Base-by-base conservation (phyloP, 169 alveolate genomes). In the Plasmodium blacklocki region DNA sequence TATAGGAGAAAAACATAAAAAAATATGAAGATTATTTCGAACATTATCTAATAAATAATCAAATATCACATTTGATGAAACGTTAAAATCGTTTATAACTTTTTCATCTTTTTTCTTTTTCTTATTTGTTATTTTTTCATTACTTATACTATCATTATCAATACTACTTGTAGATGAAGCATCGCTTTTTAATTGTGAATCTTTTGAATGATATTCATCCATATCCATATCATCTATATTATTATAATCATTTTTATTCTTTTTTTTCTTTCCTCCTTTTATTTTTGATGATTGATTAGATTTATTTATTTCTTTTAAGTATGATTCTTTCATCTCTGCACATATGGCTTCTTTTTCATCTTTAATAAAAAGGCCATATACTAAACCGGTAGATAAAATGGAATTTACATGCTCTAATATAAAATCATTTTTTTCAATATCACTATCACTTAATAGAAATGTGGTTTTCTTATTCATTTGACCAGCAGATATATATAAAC, bases 1-100 rank as follows among this genome's bases (percentile, higher is more conserved):
- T 39, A 98, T 98, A 11, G 99, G 99, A 56, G 99, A 97, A 98
- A 98, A 98, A 74, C 99, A 97, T 49, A 98, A 95, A 59, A 97
- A 96, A 63, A 98, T 88, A 89, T 97, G 99, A 78, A 97, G 94
- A 94, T 98, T 97, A 93, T 97, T 98, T 93, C 99, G 96, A 29
- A 98, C 98, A 80, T 98, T 96, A 90, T 97, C 98, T 83, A 98
- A 94, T 85, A 97, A 96, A 80, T 94, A 97, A 88, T 92, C 94
- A 91, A 66, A 64, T 64, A 62, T 62, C 21, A 47, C 88, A 43
- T 59, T 52, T 56, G 87, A 63, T 7, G 93, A 72, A 49, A 85
- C 88, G 59, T 72, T 71, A 58, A 72, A 71, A 47, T 71, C 83
- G 32, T 72, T 64, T 47, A 83, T 74, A 73, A 62, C 70, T 49